Evolutionary conservation across 2,329 filamentous ascomycete species (phyloP).

Genomic region (Phymatotrichopsis omnivora): DNA sequence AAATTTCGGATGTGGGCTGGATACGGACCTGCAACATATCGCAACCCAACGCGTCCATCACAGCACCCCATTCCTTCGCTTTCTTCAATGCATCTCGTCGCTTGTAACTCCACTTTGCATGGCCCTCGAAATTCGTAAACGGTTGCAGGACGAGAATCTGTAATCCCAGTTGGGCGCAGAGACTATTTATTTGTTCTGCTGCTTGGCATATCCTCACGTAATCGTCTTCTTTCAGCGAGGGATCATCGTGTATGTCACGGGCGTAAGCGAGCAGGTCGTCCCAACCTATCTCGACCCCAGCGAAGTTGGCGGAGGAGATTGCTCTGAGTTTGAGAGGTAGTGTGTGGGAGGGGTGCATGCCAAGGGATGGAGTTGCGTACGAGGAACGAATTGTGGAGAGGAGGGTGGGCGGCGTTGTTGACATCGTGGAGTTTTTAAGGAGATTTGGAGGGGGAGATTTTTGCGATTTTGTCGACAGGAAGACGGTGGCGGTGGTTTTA

Average conservation of each 20-base stretch:
- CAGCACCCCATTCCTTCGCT: constrained; percentile 55
- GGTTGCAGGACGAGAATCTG: constrained; percentile 61
- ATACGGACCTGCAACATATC: constrained; percentile 56
- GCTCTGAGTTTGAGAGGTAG: constrained; percentile 52
- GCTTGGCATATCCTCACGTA: constrained; percentile 49
- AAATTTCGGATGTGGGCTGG: background rate
- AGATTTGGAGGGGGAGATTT: too few relatives aligned
- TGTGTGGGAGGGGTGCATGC: constrained; percentile 38
- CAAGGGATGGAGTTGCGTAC: constrained; percentile 21
- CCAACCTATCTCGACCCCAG: constrained; percentile 63
- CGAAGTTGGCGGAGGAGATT: constrained; percentile 55
- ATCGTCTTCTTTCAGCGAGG: constrained; percentile 46
- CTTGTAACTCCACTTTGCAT: constrained; percentile 49
- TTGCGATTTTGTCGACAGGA: too few relatives aligned
- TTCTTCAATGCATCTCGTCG: constrained; percentile 52
- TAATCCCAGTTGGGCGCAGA: constrained; percentile 45
- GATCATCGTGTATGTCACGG: constrained; percentile 40
- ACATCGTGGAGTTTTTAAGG: too few relatives aligned
- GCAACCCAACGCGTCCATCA: constrained; percentile 61
- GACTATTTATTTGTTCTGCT: constrained; percentile 44
- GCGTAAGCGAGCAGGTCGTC: constrained; percentile 60
- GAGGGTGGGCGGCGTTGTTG: too few relatives aligned
- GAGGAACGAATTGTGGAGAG: constrained; percentile 11
- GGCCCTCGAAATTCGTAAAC: constrained; percentile 68
- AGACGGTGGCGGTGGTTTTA: too few relatives aligned